Base-by-base conservation (phyloP, 495 filamentous ascomycete genomes). In the Chaetomium cochliodes region DNA sequence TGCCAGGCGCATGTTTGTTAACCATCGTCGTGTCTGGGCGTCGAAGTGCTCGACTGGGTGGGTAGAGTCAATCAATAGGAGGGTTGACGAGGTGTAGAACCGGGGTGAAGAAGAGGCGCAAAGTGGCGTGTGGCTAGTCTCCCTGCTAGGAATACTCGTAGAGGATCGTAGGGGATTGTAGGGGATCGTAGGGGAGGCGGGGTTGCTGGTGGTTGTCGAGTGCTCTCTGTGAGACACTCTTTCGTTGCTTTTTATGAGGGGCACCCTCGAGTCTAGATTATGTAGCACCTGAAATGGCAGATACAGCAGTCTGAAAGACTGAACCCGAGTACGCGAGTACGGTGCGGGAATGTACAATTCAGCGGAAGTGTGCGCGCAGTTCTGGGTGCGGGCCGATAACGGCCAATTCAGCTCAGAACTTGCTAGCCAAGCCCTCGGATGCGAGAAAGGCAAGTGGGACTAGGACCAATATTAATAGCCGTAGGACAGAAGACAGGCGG, bases 1-100 rank as follows among this genome's bases (percentile, higher is more conserved):
- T 37, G 2, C 62, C 62, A 9, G 51, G 51, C 13, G 60, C 60
- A 26, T 47, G 60, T 41, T 50, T 49, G n/a, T 44, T 55, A 47
- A 18, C 25, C 58, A 63, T 63, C 2, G 2, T 63, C 2, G 2
- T 53, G 22, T 20, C 33, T 1, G 33, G 33, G 30, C 30, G 28
- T 16, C 11, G 20, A 20, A 50, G 46, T 18, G 12, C 1, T 47
- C 44, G 44, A 47, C 12, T 5, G n/a, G 44, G n/a, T 5, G n/a
- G 44, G n/a, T 47, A 47, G 15, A 47, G n/a, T 18, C 12, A n/a
- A 20, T 47, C n/a, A 30, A 6, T 6, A 30, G 7, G n/a, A 47
- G n/a, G n/a, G 44, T 4, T 47, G 44, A 47, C n/a, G 15, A 16
- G 15, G 33, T 11, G 33, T 9, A 37, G 33, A 11, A 7, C 9